Conservation (phyloP, 2,329 filamentous ascomycete species). For the Cyanodermella asteris region DNA sequence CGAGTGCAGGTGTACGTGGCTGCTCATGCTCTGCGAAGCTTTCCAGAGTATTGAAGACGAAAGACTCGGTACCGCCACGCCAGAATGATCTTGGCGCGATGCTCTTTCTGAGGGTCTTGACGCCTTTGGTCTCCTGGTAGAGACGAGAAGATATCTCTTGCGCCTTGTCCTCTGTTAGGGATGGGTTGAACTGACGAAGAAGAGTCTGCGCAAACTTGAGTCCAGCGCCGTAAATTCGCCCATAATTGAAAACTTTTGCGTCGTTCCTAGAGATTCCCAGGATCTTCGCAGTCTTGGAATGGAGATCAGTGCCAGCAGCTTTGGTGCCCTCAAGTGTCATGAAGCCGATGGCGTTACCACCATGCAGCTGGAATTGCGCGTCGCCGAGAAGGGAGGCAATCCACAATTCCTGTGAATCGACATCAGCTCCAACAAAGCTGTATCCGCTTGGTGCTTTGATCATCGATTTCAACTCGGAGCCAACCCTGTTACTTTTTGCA, state of each 20-base stretch:
- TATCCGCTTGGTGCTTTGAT: conserved; percentile 78
- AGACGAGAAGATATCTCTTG: conserved; percentile 53
- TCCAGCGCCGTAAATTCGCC: conserved; percentile 94
- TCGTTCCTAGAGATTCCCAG: conserved; percentile 85
- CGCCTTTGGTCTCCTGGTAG: conserved; percentile 77
- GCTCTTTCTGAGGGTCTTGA: conserved; percentile 53
- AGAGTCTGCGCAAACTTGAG: conserved; percentile 81
- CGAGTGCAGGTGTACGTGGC: conserved; percentile 76
- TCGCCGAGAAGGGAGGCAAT: conserved; percentile 91
- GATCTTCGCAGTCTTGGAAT: conserved; percentile 81
- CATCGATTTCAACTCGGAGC: conserved; percentile 94
- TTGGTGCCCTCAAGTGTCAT: conserved; percentile 98
- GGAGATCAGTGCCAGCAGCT: conserved; percentile 75
- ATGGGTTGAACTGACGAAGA: conserved; percentile 81
- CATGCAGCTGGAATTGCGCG: conserved; percentile 82
- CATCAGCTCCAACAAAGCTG: conserved; percentile 86
- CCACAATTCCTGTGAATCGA: conserved; percentile 95
- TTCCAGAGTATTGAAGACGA: conserved; percentile 95
- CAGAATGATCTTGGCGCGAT: conserved; percentile 65
- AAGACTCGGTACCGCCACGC: conserved; percentile 88
- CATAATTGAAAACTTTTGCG: conserved; percentile 97
- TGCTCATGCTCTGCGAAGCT: conserved; percentile 90
- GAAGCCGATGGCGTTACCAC: conserved; percentile 92
- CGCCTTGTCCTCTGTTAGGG: conserved; percentile 58
- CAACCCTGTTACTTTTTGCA: conserved; percentile 85